Conservation (phyloP, 1,139 yeast species). For the Pneumocystis murina region DNA sequence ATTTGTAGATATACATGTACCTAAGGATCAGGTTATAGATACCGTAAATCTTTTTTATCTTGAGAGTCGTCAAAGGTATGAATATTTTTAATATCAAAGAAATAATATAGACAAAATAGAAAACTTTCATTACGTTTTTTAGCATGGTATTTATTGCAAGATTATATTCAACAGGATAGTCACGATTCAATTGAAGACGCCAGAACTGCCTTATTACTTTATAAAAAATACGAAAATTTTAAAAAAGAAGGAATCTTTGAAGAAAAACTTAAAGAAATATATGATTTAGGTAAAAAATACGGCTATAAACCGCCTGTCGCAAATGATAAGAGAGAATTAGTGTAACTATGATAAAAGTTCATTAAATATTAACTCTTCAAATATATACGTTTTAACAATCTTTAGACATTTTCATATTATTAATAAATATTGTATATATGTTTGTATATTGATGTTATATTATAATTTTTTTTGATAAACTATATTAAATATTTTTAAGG, state of each 20-base stretch:
- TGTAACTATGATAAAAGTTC: not conserved
- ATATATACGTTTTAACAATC: not conserved
- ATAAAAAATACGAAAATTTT: constrained; percentile 54
- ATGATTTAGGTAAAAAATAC: constrained; percentile 54
- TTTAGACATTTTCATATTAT: not conserved
- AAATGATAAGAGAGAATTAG: not conserved
- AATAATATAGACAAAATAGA: constrained; percentile 23
- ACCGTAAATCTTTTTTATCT: constrained; percentile 69
- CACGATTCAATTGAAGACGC: constrained; percentile 98
- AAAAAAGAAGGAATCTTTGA: constrained; percentile 46
- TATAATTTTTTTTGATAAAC: not conserved
- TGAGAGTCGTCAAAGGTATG: constrained; percentile 39
- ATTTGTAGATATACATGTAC: constrained; percentile 48
- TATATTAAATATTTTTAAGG: not conserved
- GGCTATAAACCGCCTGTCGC: constrained; percentile 43
- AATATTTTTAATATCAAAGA: not conserved
- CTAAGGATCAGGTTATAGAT: constrained; percentile 70
- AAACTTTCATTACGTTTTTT: constrained; percentile 76
- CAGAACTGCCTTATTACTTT: constrained; percentile 62
- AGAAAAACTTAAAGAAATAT: constrained; percentile 45
- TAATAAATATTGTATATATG: not conserved
- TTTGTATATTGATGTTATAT: not conserved
- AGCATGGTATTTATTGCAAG: constrained; percentile 62
- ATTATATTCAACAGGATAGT: constrained; percentile 75
- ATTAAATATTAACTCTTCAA: not conserved